Base-by-base conservation (phyloP, 2,329 filamentous ascomycete genomes). In the Fusarium cicatricum region DNA sequence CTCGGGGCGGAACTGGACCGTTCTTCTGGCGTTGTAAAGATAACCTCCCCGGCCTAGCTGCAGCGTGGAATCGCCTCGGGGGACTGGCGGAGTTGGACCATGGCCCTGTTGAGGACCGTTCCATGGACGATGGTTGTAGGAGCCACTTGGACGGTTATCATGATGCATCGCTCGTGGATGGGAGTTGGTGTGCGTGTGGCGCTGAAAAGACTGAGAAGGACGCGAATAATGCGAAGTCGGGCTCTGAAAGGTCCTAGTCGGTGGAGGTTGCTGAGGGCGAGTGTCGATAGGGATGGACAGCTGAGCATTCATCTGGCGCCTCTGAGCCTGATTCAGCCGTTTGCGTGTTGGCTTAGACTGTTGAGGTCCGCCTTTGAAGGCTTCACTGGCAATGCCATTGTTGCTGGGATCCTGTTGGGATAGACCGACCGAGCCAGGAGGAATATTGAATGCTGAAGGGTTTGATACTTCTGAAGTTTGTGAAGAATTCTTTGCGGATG, bases 321-420 rank as follows among this genome's bases (percentile, higher is more conserved):
- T 78, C 63, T 88, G 83, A 2, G 85, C 85, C 67, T 89, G 86
- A 56, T 89, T 89, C 3, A 77, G 81, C 17, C 85, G 82, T 64
- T 80, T 85, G 64, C 76, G 75, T 44, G 64, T 55, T n/a, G 68
- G 51, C 47, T 73, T 78, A 61, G 64, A 67, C 16, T 63, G 44
- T 36, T 63, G 57, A 7, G 59, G 41, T 11, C 33, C 12, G 3
- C 44, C 43, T 47, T 54, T 55, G 17, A 54, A 34, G 38, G 44
- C 21, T 17, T 49, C 53, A 15, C n/a, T 16, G 14, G n/a, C 21
- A 38, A 34, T 14, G n/a, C 15, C 32, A 21, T 26, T 31, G 17
- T 45, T 41, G 11, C 17, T 39, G 11, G 39, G 28, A 11, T 9
- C 38, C 43, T 51, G 29, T 14, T 36, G 23, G 4, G 36, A 21